Evolutionary conservation across 148 eudicot species (phyloP).

Genomic region (Vaccinium corymbosum): DNA sequence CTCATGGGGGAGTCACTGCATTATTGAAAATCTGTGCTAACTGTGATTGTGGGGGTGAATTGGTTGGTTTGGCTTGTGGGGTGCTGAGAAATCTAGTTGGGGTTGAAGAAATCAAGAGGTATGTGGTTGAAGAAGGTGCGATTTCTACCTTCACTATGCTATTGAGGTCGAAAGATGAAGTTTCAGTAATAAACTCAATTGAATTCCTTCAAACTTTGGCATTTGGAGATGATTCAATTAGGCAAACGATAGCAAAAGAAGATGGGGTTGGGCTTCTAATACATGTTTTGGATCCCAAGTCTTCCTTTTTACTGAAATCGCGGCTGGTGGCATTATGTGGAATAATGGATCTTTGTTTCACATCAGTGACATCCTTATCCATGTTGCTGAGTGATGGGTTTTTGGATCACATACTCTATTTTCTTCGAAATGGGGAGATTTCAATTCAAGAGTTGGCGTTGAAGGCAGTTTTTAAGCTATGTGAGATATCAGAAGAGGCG

Average conservation of each 20-base stretch:
- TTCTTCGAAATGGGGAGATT: slow-evolving; percentile 57
- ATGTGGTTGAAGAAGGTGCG: slow-evolving; percentile 70
- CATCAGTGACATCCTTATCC: slow-evolving; percentile 30
- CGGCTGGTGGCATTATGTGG: slow-evolving; percentile 59
- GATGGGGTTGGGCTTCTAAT: slow-evolving; percentile 51
- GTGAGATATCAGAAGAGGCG: slow-evolving; percentile 60
- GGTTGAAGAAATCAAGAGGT: slow-evolving; percentile 80
- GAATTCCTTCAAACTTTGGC: slow-evolving; percentile 61
- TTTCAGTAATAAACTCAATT: slow-evolving; percentile 39
- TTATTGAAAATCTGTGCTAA: slow-evolving; percentile 47
- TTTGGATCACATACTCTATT: slow-evolving; percentile 50
- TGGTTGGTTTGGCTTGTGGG: slow-evolving; percentile 55
- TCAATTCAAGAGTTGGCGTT: slow-evolving; percentile 71
- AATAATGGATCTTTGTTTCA: slow-evolving; percentile 47
- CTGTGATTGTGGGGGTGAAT: slow-evolving; percentile 26
- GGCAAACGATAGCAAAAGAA: slow-evolving; percentile 39
- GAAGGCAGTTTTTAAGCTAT: slow-evolving; percentile 56
- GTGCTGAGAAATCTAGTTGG: slow-evolving; percentile 68
- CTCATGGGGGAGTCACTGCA: slow-evolving; percentile 78
- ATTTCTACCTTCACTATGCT: slow-evolving; percentile 44
- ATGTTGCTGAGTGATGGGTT: slow-evolving; percentile 52
- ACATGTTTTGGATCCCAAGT: slow-evolving; percentile 55
- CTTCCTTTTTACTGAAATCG: slow-evolving; percentile 39
- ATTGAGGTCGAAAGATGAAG: slow-evolving; percentile 51
- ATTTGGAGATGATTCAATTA: slow-evolving; percentile 41